Percentiles rank a stretch among this genome's conserved stretches.
These are phyloP conservation scores for Coccinonectria pachysandricola DNA, from an alignment of 2,329 filamentous ascomycete genomes.

Conservation along the genomic window DNA sequence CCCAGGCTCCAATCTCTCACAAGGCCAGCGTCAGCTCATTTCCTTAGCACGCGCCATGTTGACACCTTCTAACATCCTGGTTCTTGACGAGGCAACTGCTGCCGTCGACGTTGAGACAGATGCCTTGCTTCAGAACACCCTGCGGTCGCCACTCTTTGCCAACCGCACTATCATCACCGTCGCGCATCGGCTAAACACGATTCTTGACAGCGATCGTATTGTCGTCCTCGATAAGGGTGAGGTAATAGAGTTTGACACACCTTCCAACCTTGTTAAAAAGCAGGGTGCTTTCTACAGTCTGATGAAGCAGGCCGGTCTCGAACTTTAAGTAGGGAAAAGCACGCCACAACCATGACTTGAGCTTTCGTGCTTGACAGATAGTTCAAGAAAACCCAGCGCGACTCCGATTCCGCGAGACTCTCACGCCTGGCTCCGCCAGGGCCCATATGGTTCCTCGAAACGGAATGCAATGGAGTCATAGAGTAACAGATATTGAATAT, in stretches of 20 bases:
- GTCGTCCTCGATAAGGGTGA: conserved; percentile 85
- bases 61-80: conserved; percentile 91
- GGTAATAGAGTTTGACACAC: conserved; percentile 88
- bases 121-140: conserved; percentile 53
- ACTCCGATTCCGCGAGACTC: too few species aligned
- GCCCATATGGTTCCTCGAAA: too few species aligned
- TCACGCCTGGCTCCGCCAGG: too few species aligned
- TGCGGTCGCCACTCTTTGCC: conserved; percentile 60
- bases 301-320: conserved; percentile 80
- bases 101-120: conserved; percentile 60
- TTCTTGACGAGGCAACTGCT: conserved; percentile 92
- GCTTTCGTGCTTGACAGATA: too few species aligned
- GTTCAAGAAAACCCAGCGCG: too few species aligned
- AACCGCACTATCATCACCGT: conserved; percentile 97
- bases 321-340: too few species aligned
- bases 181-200: conserved; percentile 96
- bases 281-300: conserved; percentile 78
- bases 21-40: conserved; percentile 88
- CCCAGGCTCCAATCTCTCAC: conserved; percentile 82
- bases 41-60: conserved; percentile 89
- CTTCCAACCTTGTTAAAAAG: conserved; percentile 62
- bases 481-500: too few species aligned
- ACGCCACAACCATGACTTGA: too few species aligned
- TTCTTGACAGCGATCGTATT: conserved; percentile 79
- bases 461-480: too few species aligned